Base-by-base conservation (phyloP, 768 basidiomycete species). In the Dacryopinax primogenitus region DNA sequence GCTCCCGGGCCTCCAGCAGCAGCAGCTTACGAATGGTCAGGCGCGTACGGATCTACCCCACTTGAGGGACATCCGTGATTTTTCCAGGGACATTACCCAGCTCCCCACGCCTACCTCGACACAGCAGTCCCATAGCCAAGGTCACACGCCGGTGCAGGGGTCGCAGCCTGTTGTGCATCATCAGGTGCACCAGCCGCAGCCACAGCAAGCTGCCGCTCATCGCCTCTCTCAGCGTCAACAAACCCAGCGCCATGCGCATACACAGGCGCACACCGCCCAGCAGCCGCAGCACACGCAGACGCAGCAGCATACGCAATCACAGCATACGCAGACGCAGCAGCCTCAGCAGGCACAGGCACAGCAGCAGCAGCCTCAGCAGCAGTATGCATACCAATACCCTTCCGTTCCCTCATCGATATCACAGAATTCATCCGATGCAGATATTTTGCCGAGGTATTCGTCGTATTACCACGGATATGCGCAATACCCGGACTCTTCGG, bases 81-180 rank as follows among this genome's bases (percentile, higher is more conserved):
- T 58, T 32, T 23, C 13, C 3, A 13, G 51, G 30, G 51, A 58
- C 4, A 28, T 58, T 23, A 15, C 16, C 26, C 51, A 58, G 23
- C 18, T 58, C 26, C 51, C 51, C 51, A 58, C 51, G 51, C 30
- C 51, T 18, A 9, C 51, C 13, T 13, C 51, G 11, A 58, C 51
- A 6, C 51, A 58, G 26, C 51, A 58, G 51, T 32, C 51, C 13
- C 51, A 58, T 58, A 58, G 51, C 51, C 51, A 58, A 30, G 32
- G 51, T 30, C 51, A 58, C 26, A 58, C 51, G 51, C 51, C 51
- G 9, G 51, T 58, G 51, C 51, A 58, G 51, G 30, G 15, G 51
- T 6, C 23, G 26, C 51, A 58, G 26, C 51, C 11, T 11, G 26
- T 28, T 13, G 26, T 3, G 51, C 51, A 58, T 15, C 51, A 18